These are phyloP conservation scores for Cyberlindnera maritima DNA, from an alignment of 805 yeast genomes.

Conservation along the genomic window DNA sequence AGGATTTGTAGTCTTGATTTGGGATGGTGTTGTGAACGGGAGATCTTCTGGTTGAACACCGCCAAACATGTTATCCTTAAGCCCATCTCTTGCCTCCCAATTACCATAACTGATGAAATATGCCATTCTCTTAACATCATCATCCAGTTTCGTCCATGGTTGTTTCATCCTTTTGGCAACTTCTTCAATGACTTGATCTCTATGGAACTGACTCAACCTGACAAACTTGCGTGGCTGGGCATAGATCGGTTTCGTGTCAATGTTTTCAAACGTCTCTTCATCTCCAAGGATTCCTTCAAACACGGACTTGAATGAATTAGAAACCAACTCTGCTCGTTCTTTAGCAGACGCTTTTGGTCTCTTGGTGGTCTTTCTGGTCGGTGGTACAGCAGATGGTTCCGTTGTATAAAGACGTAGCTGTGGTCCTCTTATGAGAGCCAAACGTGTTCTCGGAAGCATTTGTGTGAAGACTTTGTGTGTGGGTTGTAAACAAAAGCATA, in stretches of 20 bases:
- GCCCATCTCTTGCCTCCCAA: slow-evolving; percentile 65
- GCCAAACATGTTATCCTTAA: slow-evolving; percentile 43
- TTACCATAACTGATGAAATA: slow-evolving; percentile 67
- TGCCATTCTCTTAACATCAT: slow-evolving; percentile 50
- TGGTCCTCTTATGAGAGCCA: background rate
- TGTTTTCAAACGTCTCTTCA: slow-evolving; percentile 45
- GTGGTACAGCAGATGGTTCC: no score
- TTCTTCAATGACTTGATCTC: slow-evolving; percentile 55
- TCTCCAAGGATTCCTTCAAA: slow-evolving; percentile 30
- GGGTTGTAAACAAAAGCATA: no score
- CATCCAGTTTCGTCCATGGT: slow-evolving; percentile 53
- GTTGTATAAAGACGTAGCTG: background rate
- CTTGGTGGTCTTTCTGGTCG: background rate
- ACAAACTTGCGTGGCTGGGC: slow-evolving; percentile 35
- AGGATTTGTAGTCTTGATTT: slow-evolving; percentile 21
- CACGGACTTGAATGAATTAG: slow-evolving; percentile 26
- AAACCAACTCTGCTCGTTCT: slow-evolving; percentile 26
- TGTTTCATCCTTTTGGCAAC: slow-evolving; percentile 45
- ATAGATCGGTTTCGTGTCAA: slow-evolving; percentile 43
- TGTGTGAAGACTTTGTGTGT: no score
- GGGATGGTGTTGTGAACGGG: slow-evolving; percentile 48
- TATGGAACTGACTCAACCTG: slow-evolving; percentile 41
- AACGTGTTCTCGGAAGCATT: background rate
- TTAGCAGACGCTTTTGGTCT: slow-evolving; percentile 16
- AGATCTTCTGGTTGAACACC: slow-evolving; percentile 52